phyloP scores from a whole-genome alignment of 192 early-diverging fungal genomes.

The Entomortierella lignicola region DNA sequence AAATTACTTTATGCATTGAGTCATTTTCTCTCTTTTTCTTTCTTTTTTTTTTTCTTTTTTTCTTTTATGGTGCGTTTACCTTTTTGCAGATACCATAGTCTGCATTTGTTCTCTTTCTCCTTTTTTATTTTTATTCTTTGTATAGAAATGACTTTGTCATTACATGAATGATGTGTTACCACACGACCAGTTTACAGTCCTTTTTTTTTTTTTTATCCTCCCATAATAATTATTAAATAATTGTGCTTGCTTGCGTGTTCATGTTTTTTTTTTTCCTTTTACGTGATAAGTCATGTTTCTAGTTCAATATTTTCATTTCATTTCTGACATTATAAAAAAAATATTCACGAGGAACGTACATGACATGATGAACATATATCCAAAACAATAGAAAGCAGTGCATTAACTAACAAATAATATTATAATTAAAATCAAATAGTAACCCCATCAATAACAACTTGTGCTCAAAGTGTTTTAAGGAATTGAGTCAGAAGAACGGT shows the following conservation, averaged over 20 bases:
- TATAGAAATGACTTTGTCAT: too few relatives aligned
- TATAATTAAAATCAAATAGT: conserved; percentile 22
- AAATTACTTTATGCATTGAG: too few relatives aligned
- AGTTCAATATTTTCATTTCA: too few relatives aligned
- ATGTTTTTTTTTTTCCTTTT: background rate
- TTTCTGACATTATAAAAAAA: too few relatives aligned
- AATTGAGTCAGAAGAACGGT: conserved; percentile 61
- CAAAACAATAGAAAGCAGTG: too few relatives aligned
- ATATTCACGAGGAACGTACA: background rate
- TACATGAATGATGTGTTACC: too few relatives aligned
- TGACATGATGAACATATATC: too few relatives aligned
- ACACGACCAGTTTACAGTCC: background rate
- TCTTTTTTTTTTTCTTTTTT: too few relatives aligned
- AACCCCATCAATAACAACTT: conserved; percentile 77
- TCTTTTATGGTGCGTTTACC: too few relatives aligned
- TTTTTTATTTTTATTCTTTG: background rate
- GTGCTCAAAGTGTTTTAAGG: conserved; percentile 84
- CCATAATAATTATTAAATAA: background rate
- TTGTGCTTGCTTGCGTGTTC: conserved; percentile 25
- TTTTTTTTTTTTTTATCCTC: background rate
- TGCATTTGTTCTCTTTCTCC: background rate
- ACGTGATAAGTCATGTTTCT: conserved; percentile 26
- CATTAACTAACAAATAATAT: too few relatives aligned
- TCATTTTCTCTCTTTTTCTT: too few relatives aligned
- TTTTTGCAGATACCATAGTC: too few relatives aligned